phyloP scores from a whole-genome alignment of 805 yeast genomes.

The Yamadazyma takamatsuzukensis region DNA sequence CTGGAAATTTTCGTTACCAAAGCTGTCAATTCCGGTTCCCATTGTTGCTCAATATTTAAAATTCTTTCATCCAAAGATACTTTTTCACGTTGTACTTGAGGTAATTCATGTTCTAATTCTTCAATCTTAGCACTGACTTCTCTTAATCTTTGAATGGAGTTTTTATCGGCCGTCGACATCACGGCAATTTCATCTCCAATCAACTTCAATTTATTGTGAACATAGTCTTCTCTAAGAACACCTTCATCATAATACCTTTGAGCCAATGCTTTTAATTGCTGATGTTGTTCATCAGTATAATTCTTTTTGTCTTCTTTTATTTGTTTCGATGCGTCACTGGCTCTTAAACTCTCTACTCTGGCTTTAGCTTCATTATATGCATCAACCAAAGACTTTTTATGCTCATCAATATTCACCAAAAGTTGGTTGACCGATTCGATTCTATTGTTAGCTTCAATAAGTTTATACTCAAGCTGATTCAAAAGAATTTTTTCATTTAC shows the following conservation, averaged over 20 bases:
- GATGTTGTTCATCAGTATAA: slow-evolving; percentile 39
- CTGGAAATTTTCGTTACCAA: slow-evolving; percentile 55
- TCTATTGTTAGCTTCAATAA: slow-evolving; percentile 18
- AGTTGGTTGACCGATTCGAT: slow-evolving; percentile 20
- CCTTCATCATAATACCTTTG: slow-evolving; percentile 28
- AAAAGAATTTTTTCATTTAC: slow-evolving; percentile 2
- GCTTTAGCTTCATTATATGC: slow-evolving; percentile 32
- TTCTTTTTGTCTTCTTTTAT: slow-evolving; percentile 30
- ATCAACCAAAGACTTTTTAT: slow-evolving; percentile 21
- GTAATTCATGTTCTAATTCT: slow-evolving; percentile 34
- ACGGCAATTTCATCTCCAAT: slow-evolving; percentile 45
- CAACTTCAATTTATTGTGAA: slow-evolving; percentile 39
- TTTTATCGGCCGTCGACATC: slow-evolving; percentile 34
- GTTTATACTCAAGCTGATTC: slow-evolving; percentile 12
- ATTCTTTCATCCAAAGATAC: slow-evolving; percentile 33
- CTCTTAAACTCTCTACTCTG: slow-evolving; percentile 29
- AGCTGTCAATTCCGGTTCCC: slow-evolving; percentile 61
- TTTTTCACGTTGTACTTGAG: slow-evolving; percentile 25
- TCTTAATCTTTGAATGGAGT: slow-evolving; percentile 38
- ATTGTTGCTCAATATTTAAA: slow-evolving; percentile 32
- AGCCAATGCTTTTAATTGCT: slow-evolving; percentile 37
- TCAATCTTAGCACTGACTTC: slow-evolving; percentile 30
- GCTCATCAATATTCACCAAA: slow-evolving; percentile 21
- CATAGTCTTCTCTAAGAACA: slow-evolving; percentile 33
- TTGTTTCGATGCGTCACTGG: slow-evolving; percentile 34